phyloP scores from a whole-genome alignment of 345 rosid genomes.

The Populus ilicifolia region DNA sequence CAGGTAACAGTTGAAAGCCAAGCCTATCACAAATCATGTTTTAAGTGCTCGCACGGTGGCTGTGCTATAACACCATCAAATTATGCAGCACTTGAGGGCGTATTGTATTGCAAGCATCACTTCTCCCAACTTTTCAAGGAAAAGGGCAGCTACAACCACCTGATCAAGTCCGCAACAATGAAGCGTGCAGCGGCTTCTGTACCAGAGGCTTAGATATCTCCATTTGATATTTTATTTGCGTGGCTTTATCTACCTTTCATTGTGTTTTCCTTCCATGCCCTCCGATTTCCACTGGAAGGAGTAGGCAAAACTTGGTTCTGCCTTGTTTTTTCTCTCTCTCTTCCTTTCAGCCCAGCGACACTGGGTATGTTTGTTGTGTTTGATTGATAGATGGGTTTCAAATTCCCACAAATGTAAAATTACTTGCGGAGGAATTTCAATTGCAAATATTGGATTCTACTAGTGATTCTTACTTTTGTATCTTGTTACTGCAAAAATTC shows the following conservation, averaged over 20 bases:
- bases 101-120: conserved; percentile 92
- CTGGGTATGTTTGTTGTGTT: conserved; percentile 7
- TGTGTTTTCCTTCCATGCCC: conserved; percentile 15
- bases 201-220: conserved; percentile 52
- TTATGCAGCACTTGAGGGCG: conserved; percentile 96
- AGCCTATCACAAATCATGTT: conserved; percentile 87
- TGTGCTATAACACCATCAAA: conserved; percentile 86
- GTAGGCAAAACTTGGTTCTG: background rate
- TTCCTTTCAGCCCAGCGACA: background rate
- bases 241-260: conserved; percentile 11
- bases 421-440: background rate
- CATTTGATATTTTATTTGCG: conserved; percentile 3
- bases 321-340: background rate
- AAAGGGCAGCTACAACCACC: conserved; percentile 96
- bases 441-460: conserved; percentile 13
- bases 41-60: conserved; percentile 97
- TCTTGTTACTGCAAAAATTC: background rate
- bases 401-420: conserved; percentile 17
- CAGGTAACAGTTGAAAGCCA: conserved; percentile 90
- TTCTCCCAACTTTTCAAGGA: conserved; percentile 97
- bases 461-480: background rate
- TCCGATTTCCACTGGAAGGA: conserved; percentile 5
- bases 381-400: conserved; percentile 13
- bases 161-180: conserved; percentile 73
- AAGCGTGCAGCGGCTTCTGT: conserved; percentile 65